Evolutionary conservation across 371 early-diverging fungal species (phyloP).

Genomic region (Neoconidiobolus thromboides): DNA sequence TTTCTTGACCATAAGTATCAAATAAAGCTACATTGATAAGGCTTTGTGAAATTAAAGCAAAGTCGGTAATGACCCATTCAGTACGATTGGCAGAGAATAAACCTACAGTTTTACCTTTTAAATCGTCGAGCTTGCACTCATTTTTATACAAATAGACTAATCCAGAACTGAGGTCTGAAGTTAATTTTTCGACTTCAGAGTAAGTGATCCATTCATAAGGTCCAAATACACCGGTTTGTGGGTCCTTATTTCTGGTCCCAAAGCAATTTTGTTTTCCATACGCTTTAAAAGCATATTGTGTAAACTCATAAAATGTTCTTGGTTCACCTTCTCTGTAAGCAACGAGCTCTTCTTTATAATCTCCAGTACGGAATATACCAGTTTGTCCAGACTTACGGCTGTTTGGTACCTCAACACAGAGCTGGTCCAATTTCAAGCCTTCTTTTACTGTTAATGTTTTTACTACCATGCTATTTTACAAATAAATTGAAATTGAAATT

Average conservation of each 20-base stretch:
- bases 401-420: background rate
- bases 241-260: conserved; percentile 27
- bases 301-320: background rate
- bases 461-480: no score
- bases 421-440: background rate
- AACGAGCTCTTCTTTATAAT: background rate
- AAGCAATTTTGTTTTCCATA: conserved; percentile 7
- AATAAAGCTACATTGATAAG: conserved; percentile 58
- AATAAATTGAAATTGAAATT: no score
- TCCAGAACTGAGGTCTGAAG: conserved; percentile 50
- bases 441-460: no score
- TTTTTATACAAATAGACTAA: conserved; percentile 6
- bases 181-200: conserved; percentile 35
- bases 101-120: conserved; percentile 19
- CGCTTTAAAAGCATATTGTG: background rate
- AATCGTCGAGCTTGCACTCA: no score
- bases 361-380: background rate
- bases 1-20: conserved; percentile 60
- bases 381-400: background rate
- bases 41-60: conserved; percentile 16
- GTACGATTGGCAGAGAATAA: conserved; percentile 66
- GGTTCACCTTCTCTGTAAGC: background rate
- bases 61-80: conserved; percentile 82
- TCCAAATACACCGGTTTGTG: conserved; percentile 28
- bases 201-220: conserved; percentile 64